Evolutionary conservation across 345 rosid genomes (phyloP).

Genomic region (Leavenworthia alabamica): DNA sequence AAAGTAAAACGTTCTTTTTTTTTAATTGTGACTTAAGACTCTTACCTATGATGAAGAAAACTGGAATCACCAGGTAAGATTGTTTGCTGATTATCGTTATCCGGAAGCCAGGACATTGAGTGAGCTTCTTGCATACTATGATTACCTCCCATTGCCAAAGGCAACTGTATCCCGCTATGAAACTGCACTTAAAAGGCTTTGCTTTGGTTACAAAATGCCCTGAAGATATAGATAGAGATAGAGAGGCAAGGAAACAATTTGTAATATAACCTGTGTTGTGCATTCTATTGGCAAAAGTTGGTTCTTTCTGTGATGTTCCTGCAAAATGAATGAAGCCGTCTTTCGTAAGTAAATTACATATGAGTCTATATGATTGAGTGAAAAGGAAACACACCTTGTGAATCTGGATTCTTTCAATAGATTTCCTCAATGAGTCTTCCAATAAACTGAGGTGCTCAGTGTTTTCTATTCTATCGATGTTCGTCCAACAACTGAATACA

Average conservation of each 20-base stretch:
- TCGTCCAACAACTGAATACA: conserved; percentile 64
- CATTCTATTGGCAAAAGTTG: conserved; percentile 55
- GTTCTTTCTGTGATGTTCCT: conserved; percentile 58
- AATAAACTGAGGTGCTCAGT: conserved; percentile 58
- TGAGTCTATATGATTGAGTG: not conserved
- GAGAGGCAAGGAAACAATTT: not conserved
- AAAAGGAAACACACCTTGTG: conserved; percentile 45
- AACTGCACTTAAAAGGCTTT: conserved; percentile 38
- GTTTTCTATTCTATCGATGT: conserved; percentile 60
- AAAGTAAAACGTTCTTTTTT: not conserved
- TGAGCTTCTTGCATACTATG: conserved; percentile 48
- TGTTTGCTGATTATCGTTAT: conserved; percentile 48
- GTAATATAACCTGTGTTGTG: conserved; percentile 48
- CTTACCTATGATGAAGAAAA: conserved; percentile 52
- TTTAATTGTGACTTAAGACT: not conserved
- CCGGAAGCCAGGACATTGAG: conserved; percentile 61
- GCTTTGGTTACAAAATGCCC: not conserved
- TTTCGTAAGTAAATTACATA: not conserved
- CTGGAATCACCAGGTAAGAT: conserved; percentile 49
- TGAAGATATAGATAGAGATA: not conserved
- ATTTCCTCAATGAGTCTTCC: conserved; percentile 70
- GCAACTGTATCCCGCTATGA: conserved; percentile 53
- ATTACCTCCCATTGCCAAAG: conserved; percentile 46
- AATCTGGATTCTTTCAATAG: conserved; percentile 43
- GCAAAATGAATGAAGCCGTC: conserved; percentile 22